phyloP scores from a whole-genome alignment of 2,329 filamentous ascomycete genomes.

The Bipolaris oryzae region DNA sequence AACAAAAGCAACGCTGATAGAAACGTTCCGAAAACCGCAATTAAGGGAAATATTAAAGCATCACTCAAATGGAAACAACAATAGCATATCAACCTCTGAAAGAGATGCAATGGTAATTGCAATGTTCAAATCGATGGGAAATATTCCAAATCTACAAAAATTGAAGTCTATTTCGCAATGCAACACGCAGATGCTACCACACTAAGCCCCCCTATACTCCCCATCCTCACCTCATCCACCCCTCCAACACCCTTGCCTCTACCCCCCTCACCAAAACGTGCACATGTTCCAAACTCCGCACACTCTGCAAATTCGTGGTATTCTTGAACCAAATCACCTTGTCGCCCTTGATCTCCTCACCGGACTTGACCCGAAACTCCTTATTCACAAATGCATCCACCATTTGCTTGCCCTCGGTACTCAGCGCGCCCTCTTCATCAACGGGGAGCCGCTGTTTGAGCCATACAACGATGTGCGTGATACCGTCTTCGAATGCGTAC shows the following conservation, averaged over 20 bases:
- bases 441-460: conserved; percentile 45
- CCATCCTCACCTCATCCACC: conserved; percentile 14
- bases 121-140: too few species aligned
- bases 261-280: conserved; percentile 75
- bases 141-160: too few species aligned
- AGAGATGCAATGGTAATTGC: too few species aligned
- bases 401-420: conserved; percentile 29
- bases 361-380: conserved; percentile 54
- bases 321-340: conserved; percentile 71
- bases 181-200: not conserved
- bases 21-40: too few species aligned
- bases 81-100: too few species aligned
- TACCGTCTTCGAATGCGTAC: conserved; percentile 62
- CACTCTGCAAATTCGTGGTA: conserved; percentile 65
- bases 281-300: conserved; percentile 71
- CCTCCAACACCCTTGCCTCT: conserved; percentile 58
- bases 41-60: too few species aligned
- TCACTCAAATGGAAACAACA: too few species aligned
- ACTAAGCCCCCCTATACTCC: not conserved
- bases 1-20: too few species aligned
- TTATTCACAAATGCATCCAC: conserved; percentile 43
- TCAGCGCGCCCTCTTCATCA: conserved; percentile 41
- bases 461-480: conserved; percentile 65
- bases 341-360: conserved; percentile 48
- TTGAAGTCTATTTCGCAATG: not conserved